Evolutionary conservation across 1,139 yeast genomes (phyloP), one percentile per base, ranked within the genome.

Genomic region (Saccharomycopsis hybrid): DNA sequence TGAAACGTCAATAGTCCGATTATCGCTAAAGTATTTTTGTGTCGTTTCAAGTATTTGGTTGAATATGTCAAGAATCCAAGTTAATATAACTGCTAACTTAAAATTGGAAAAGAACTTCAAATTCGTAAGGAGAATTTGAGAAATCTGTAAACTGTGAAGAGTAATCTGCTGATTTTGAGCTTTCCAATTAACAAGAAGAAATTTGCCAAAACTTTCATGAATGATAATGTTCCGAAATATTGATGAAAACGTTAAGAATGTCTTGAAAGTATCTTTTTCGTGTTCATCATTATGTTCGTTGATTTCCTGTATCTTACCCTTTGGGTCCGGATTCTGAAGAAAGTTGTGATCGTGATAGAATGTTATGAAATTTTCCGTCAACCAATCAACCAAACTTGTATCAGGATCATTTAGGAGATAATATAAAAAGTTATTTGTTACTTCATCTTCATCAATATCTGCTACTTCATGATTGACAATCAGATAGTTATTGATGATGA

Each of bases 11-110:
- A 11, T 31, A 30, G 28, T 35, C 13, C 24, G 8, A 13, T 3
- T 30, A 18, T 27, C 13, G 24, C n/a, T 27, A 38, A 1, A 55
- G 54, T 9, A 52, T 48, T 3, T 11, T 25, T 7, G 25, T 63
- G 24, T 48, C 40, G 54, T 59, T 31, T 48, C 49, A 49, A 58
- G 58, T 5, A 60, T 44, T 2, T 46, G 18, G 5, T 45, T 39
- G 2, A 64, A 35, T 47, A n/a, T 37, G 24, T 47, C 74, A 54
- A 67, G 67, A 18, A 69, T 61, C 88, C 89, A 82, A 0, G 78
- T 67, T 49, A 82, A 64, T 11, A 82, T 66, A 1, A 73, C 74
- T 0, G 77, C 71, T 8, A 79, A 58, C 53, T 80, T 71, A 47
- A 69, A 70, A 46, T 74, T 74, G 50, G 46, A n/a, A 9, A 42